Percentiles rank a stretch among this genome's conserved stretches.
Evolutionary conservation across 345 rosid species (phyloP).

Genomic region (Adansonia digitata): DNA sequence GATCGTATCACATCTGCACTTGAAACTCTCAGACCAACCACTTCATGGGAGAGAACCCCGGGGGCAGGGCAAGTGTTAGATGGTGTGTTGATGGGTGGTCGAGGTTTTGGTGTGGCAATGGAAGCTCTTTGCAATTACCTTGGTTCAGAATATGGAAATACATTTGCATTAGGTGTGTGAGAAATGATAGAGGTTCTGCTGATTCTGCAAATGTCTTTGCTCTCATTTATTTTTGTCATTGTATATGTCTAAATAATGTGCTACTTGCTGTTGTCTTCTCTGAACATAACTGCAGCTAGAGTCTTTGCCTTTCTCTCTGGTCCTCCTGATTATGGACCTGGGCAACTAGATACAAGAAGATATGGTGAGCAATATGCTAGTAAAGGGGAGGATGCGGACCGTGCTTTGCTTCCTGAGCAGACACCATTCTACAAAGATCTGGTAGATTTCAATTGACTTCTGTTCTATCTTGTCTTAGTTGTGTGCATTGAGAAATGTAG

Average conservation of each 20-base stretch:
- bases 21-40: slow-evolving; percentile 90
- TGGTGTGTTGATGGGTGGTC: slow-evolving; percentile 89
- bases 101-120: slow-evolving; percentile 98
- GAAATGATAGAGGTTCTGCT: slow-evolving; percentile 22
- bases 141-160: slow-evolving; percentile 93
- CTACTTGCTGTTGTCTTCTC: slow-evolving; percentile 15
- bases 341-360: slow-evolving; percentile 92
- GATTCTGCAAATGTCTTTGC: neutral
- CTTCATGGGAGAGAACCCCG: slow-evolving; percentile 92
- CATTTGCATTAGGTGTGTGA: slow-evolving; percentile 81
- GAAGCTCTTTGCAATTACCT: slow-evolving; percentile 88
- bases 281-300: slow-evolving; percentile 67
- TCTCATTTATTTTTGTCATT: neutral
- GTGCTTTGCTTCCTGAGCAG: slow-evolving; percentile 97
- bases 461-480: neutral
- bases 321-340: slow-evolving; percentile 99
- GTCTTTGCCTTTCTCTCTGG: slow-evolving; percentile 94
- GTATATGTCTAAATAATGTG: neutral
- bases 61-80: slow-evolving; percentile 75
- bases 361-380: slow-evolving; percentile 99
- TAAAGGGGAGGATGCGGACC: slow-evolving; percentile 98
- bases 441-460: slow-evolving; percentile 41
- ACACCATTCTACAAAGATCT: slow-evolving; percentile 95
- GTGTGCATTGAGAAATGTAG: slow-evolving; percentile 18
- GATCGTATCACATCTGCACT: slow-evolving; percentile 88